Evolutionary conservation across 768 basidiomycete species (phyloP).

Genomic region (Lanmaoa rubissima): DNA sequence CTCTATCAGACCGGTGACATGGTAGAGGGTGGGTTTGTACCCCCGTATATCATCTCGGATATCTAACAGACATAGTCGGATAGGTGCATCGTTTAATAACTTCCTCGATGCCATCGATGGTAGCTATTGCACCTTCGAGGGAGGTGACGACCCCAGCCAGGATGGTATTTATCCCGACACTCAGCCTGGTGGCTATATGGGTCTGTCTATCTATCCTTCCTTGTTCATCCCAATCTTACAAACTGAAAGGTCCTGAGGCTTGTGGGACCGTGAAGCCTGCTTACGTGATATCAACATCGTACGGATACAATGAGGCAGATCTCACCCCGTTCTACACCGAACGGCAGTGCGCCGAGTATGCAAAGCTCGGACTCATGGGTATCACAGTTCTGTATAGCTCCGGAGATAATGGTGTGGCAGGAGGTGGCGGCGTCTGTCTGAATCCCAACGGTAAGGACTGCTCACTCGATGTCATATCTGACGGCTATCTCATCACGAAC

Average conservation of each 20-base stretch:
- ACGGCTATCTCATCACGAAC: background rate
- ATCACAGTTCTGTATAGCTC: slow-evolving; percentile 35
- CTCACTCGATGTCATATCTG: background rate
- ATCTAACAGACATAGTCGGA: background rate
- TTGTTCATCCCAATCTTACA: background rate
- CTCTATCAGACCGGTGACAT: slow-evolving; percentile 36
- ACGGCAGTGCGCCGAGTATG: slow-evolving; percentile 48
- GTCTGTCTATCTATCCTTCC: slow-evolving; percentile 1
- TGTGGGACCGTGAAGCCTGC: slow-evolving; percentile 42
- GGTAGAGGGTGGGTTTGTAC: slow-evolving; percentile 16
- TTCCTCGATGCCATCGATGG: slow-evolving; percentile 40
- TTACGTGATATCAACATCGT: slow-evolving; percentile 45
- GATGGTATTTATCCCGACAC: slow-evolving; percentile 31
- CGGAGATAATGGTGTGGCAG: slow-evolving; percentile 35
- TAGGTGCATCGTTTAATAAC: slow-evolving; percentile 37
- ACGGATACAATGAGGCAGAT: slow-evolving; percentile 39
- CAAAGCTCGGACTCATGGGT: slow-evolving; percentile 41
- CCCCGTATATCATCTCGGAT: background rate
- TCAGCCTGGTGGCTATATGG: slow-evolving; percentile 16
- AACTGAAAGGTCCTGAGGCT: slow-evolving; percentile 15
- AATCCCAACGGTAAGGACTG: slow-evolving; percentile 19
- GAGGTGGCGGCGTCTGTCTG: slow-evolving; percentile 32
- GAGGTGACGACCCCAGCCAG: slow-evolving; percentile 31
- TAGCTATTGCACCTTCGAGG: slow-evolving; percentile 37
- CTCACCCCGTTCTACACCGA: slow-evolving; percentile 36